Conservation (phyloP, 805 yeast genomes). For the Isabelozyma pseudorhagii region DNA sequence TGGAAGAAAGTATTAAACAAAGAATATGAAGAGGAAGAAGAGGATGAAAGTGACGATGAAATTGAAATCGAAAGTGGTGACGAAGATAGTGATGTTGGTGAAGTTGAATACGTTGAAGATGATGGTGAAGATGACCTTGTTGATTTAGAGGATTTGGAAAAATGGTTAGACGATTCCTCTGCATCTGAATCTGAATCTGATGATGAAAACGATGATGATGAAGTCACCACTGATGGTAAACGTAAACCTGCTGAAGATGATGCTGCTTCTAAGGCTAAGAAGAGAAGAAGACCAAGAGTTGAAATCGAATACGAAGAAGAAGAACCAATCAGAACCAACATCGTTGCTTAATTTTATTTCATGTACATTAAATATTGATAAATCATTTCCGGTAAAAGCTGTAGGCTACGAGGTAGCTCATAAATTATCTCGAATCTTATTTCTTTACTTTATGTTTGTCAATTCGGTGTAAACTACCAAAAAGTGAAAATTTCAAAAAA, state of each 20-base stretch:
- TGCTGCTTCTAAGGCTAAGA: constrained; percentile 38
- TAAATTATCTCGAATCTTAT: no score
- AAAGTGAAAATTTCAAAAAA: background rate
- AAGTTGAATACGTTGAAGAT: constrained; percentile 87
- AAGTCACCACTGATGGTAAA: constrained; percentile 29
- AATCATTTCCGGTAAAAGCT: background rate
- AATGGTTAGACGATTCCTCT: constrained; percentile 63
- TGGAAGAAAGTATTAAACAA: constrained; percentile 91
- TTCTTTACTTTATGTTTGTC: no score
- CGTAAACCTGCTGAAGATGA: constrained; percentile 30
- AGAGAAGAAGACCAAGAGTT: constrained; percentile 65
- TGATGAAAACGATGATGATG: constrained; percentile 25
- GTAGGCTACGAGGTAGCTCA: background rate
- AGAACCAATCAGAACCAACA: constrained; percentile 32
- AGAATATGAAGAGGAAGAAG: constrained; percentile 54
- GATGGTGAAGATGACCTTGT: constrained; percentile 87
- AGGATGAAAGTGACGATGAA: constrained; percentile 62
- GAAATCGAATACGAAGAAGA: constrained; percentile 87
- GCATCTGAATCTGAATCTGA: constrained; percentile 36
- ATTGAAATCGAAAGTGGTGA: constrained; percentile 47
- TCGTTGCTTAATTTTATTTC: constrained; percentile 16
- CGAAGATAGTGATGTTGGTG: constrained; percentile 56
- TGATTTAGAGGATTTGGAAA: constrained; percentile 89
- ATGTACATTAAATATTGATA: background rate
- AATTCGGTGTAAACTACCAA: background rate